These are phyloP conservation scores for Phaffomyces antillensis DNA, from an alignment of 805 yeast species.

Conservation along the genomic window DNA sequence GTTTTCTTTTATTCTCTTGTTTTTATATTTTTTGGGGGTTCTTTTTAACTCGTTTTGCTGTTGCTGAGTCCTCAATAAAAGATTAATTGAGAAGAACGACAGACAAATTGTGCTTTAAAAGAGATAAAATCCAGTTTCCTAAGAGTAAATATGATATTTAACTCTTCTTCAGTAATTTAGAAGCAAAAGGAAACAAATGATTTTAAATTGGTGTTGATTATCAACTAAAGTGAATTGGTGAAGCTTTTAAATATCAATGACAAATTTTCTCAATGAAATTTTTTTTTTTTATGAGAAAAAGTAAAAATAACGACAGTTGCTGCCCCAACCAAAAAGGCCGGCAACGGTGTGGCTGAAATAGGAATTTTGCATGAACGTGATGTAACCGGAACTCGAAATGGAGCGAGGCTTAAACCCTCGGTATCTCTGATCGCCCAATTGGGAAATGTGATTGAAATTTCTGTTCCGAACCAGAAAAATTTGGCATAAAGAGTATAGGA, in stretches of 20 bases:
- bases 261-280: background rate
- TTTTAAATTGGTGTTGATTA: conserved; percentile 4
- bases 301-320: background rate
- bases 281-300: background rate
- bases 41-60: background rate
- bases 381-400: background rate
- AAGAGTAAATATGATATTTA: conserved; percentile 14
- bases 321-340: background rate
- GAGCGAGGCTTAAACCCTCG: too few species aligned
- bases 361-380: background rate
- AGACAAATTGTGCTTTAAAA: conserved; percentile 1
- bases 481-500: too few species aligned
- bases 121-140: conserved; percentile 18
- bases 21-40: background rate
- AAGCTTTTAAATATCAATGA: background rate
- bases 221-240: conserved; percentile 1
- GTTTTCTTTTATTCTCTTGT: background rate
- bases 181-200: conserved; percentile 7
- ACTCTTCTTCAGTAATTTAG: conserved; percentile 3
- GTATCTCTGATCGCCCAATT: background rate
- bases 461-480: background rate
- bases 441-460: background rate
- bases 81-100: background rate
- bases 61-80: conserved; percentile 1
- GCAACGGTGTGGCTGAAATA: too few species aligned